Conservation (phyloP, 805 yeast genomes). For the Brettanomyces sp. region DNA sequence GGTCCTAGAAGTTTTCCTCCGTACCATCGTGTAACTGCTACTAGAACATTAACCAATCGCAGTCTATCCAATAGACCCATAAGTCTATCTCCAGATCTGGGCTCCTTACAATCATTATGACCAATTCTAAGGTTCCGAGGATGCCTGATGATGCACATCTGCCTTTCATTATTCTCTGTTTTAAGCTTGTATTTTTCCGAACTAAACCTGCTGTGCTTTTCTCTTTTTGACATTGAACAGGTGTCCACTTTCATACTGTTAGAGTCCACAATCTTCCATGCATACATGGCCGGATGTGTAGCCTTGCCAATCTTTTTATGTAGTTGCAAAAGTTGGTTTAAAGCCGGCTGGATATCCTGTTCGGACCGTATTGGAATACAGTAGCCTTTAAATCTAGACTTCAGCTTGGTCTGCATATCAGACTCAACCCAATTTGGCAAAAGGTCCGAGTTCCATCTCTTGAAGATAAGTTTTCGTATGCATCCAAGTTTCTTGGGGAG, state of each 20-base stretch:
- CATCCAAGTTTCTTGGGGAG: too few species aligned
- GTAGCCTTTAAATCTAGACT: slow-evolving; percentile 63
- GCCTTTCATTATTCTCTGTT: neutral
- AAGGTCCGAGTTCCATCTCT: too few species aligned
- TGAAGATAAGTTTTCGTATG: too few species aligned
- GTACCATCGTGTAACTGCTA: slow-evolving; percentile 74
- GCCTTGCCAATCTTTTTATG: slow-evolving; percentile 49
- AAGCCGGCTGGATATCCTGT: slow-evolving; percentile 32
- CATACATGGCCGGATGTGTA: slow-evolving; percentile 64
- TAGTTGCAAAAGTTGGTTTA: slow-evolving; percentile 31
- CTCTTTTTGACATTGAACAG: neutral
- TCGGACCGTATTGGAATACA: slow-evolving; percentile 31
- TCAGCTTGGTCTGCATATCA: slow-evolving; percentile 33
- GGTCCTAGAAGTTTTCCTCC: slow-evolving; percentile 73
- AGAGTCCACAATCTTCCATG: slow-evolving; percentile 50
- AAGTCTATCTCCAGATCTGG: slow-evolving; percentile 60
- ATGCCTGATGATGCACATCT: slow-evolving; percentile 4
- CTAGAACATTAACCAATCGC: slow-evolving; percentile 42
- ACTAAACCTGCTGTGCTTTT: too few species aligned
- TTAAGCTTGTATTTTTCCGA: too few species aligned
- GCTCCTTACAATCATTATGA: slow-evolving; percentile 60
- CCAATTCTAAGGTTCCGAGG: slow-evolving; percentile 41
- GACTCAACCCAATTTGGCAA: slow-evolving; percentile 31
- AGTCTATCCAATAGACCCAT: slow-evolving; percentile 44
- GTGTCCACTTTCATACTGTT: neutral